A percentile compares a stretch with the other conserved stretches of the same genome.
Evolutionary conservation across 129 eudicot genomes (phyloP).

Genomic region (Smallanthus sonchifolius): DNA sequence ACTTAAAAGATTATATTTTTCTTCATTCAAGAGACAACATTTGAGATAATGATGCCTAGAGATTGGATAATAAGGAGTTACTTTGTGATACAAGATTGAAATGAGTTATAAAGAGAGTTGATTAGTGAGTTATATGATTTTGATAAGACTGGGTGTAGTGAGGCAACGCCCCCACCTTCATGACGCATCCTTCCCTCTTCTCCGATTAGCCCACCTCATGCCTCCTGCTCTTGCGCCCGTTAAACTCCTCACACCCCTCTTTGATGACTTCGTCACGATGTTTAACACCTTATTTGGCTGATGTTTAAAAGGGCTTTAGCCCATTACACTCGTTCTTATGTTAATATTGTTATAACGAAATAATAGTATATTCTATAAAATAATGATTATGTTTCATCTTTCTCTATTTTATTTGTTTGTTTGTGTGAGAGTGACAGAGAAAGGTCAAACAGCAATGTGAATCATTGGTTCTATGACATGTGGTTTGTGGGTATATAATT

Average conservation of each 20-base stretch:
- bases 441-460: background rate
- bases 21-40: constrained; percentile 19
- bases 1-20: constrained; percentile 23
- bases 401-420: background rate
- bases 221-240: too few relatives aligned
- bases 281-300: too few relatives aligned
- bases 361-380: background rate
- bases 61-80: constrained; percentile 3
- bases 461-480: constrained; percentile 7
- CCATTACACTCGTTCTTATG: too few relatives aligned
- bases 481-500: constrained; percentile 12
- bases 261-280: too few relatives aligned
- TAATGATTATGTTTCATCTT: background rate
- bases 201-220: too few relatives aligned
- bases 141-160: too few relatives aligned
- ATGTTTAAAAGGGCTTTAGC: too few relatives aligned
- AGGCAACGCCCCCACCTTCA: too few relatives aligned
- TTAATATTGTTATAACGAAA: too few relatives aligned
- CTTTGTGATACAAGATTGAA: background rate
- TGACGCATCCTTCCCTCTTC: too few relatives aligned
- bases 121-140: background rate
- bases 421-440: background rate
- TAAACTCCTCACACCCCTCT: too few relatives aligned
- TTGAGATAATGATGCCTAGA: constrained; percentile 30
- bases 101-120: background rate